phyloP scores from a whole-genome alignment of 257 asterid species.

The Fraxinus americana region DNA sequence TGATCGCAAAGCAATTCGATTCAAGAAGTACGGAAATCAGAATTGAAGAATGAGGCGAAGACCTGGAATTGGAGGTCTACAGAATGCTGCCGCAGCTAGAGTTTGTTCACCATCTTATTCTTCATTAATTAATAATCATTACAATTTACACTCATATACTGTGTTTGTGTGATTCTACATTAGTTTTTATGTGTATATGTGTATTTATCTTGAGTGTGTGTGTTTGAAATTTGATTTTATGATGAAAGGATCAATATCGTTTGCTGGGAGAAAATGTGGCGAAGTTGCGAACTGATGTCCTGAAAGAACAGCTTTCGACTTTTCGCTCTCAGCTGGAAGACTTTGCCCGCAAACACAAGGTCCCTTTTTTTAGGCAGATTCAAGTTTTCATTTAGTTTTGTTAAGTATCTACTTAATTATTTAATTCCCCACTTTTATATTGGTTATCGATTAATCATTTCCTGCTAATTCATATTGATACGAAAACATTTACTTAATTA shows the following conservation, averaged over 20 bases:
- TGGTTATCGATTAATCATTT: neutral
- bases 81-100: constrained; percentile 97
- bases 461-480: neutral
- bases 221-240: neutral
- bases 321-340: constrained; percentile 97
- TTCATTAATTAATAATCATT: neutral
- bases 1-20: neutral
- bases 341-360: constrained; percentile 96
- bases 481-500: neutral
- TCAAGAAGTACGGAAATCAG: neutral
- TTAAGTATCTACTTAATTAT: no score
- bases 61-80: constrained; percentile 95
- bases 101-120: constrained; percentile 35
- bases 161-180: neutral
- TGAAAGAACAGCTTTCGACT: constrained; percentile 93
- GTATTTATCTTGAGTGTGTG: neutral
- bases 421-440: neutral
- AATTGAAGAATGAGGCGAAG: constrained; percentile 70
- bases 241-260: constrained; percentile 76
- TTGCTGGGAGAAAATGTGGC: constrained; percentile 96
- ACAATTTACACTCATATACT: neutral
- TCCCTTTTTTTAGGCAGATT: constrained; percentile 17
- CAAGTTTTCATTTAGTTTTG: neutral
- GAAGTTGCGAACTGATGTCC: constrained; percentile 86
- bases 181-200: neutral